These are phyloP conservation scores for Ceratobasidium sp. DNA, from an alignment of 1,284 basidiomycete genomes.

Conservation along the genomic window DNA sequence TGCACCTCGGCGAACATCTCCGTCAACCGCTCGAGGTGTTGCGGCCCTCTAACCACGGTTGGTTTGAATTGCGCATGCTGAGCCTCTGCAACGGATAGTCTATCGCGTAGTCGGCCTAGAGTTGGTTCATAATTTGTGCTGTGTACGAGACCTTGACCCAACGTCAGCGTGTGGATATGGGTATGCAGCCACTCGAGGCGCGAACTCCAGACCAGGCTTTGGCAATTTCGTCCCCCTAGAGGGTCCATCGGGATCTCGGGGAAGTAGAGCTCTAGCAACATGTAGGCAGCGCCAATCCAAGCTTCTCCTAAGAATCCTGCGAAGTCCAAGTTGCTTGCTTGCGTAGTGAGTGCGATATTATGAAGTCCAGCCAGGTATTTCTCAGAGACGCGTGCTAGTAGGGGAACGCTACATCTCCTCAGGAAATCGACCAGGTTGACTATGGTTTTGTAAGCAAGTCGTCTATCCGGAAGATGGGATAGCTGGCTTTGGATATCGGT, in stretches of 20 bases:
- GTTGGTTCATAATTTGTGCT: conserved; percentile 69
- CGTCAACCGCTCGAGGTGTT: conserved; percentile 34
- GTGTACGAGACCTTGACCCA: conserved; percentile 69
- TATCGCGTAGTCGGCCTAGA: conserved; percentile 54
- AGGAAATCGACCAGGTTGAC: conserved; percentile 8
- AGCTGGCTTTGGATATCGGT: conserved; percentile 1
- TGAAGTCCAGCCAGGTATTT: conserved; percentile 17
- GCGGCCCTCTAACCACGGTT: conserved; percentile 62
- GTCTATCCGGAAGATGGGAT: not conserved
- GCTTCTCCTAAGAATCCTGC: conserved; percentile 22
- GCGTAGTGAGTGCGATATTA: not conserved
- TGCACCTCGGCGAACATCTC: conserved; percentile 39
- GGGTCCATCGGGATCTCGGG: conserved; percentile 92
- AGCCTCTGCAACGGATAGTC: conserved; percentile 55
- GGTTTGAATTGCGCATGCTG: conserved; percentile 23
- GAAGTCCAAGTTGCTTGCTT: not conserved
- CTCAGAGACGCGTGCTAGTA: conserved; percentile 2
- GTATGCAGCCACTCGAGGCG: conserved; percentile 61
- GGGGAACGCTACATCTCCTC: not conserved
- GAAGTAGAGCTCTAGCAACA: conserved; percentile 78
- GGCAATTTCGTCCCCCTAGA: conserved; percentile 71
- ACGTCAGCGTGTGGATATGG: conserved; percentile 68
- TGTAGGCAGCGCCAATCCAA: conserved; percentile 73
- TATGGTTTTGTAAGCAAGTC: not conserved
- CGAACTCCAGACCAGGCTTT: conserved; percentile 63